Evolutionary conservation across 2,329 filamentous ascomycete genomes (phyloP), one percentile per base, ranked within the genome.

Genomic region (Whalleya microplaca): DNA sequence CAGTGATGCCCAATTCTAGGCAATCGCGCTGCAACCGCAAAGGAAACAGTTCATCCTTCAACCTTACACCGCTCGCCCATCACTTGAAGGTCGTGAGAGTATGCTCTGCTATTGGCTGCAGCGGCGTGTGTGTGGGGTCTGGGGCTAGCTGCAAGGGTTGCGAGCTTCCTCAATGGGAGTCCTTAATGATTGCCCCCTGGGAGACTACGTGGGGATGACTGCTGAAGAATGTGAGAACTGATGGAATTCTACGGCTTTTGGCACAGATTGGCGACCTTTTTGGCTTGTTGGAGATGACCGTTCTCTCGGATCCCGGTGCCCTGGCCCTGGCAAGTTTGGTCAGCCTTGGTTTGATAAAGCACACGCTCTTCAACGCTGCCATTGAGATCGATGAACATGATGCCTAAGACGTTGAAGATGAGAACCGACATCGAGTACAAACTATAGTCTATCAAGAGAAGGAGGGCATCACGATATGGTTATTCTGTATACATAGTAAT

Each of bases 91-190:
- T 53, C 46, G 53, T 53, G 37, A 21, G 19, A 21, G 14, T 37
- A 23, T 37, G 43, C 43, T 8, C 9, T 21, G 18, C 41, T 18
- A 55, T 55, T 55, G 53, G 49, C 43, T 46, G 46, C 16, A 45
- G 20, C 23, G 16, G 40, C 32, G 51, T 55, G 45, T 21, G 45
- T 47, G 48, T 45, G 48, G 51, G 47, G 48, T 52, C 37, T 20
- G 21, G 37, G 45, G 41, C 40, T 23, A 51, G 43, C 51, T 51
- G 47, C 55, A 49, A 58, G 48, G 56, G 46, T 55, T 45, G 29
- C 29, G 37, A 52, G 18, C 48, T 54, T 58, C 55, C 51, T 54
- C 42, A 55, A 55, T 44, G 21, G 45, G 51, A 32, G 48, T 45
- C 44, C n/a, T 19, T 40, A 20, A 41, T 16, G 9, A 43, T 48